Conservation (phyloP, 179 eudicot genomes). For the Corrigiola litoralis region DNA sequence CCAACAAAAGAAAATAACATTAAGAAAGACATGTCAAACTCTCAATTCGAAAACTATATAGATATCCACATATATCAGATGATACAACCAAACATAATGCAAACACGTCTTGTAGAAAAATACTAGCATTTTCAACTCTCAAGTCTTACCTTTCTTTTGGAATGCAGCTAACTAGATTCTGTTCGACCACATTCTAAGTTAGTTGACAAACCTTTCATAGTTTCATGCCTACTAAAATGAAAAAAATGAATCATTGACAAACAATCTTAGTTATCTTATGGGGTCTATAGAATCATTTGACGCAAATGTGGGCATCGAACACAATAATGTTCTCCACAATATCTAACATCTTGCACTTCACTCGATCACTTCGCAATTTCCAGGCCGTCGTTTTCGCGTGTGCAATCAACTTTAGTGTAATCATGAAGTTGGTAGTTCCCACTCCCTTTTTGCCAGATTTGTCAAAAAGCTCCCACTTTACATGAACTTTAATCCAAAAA, state of each 20-base stretch:
- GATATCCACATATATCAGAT: too few species aligned
- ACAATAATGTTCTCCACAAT: constrained; percentile 17
- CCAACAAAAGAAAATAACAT: too few species aligned
- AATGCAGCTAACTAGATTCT: too few species aligned
- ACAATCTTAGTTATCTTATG: background rate
- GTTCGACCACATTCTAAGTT: too few species aligned
- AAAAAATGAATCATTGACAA: background rate
- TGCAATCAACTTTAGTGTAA: constrained; percentile 24
- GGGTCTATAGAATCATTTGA: constrained; percentile 9
- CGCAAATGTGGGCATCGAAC: constrained; percentile 14
- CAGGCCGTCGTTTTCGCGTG: constrained; percentile 21
- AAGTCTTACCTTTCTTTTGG: too few species aligned
- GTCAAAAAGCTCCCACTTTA: constrained; percentile 23
- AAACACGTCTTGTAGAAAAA: too few species aligned
- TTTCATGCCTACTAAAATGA: background rate
- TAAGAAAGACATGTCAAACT: too few species aligned
- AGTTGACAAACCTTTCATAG: too few species aligned
- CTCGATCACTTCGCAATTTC: background rate
- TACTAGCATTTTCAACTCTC: too few species aligned
- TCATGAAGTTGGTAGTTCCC: constrained; percentile 22
- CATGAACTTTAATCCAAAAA: background rate
- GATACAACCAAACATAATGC: too few species aligned
- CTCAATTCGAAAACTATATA: too few species aligned
- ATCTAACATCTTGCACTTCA: constrained; percentile 4
- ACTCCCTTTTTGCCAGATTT: constrained; percentile 21